phyloP scores from a whole-genome alignment of 2,329 filamentous ascomycete species.

The Colletotrichum sansevieriae region DNA sequence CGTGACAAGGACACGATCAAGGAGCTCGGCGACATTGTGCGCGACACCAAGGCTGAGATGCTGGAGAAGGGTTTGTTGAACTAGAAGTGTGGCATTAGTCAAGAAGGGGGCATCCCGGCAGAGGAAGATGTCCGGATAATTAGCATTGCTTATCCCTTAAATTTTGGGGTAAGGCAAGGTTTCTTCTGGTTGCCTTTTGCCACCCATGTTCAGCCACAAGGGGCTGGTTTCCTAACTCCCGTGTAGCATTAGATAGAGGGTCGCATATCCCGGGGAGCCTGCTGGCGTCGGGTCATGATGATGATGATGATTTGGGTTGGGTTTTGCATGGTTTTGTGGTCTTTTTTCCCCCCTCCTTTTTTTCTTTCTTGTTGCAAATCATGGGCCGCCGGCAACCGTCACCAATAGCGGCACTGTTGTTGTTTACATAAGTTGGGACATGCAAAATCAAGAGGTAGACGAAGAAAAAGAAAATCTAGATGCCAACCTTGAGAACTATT shows the following conservation, averaged over 20 bases:
- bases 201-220: background rate
- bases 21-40: slow-evolving; percentile 60
- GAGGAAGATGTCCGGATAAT: slow-evolving; percentile 9
- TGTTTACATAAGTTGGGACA: background rate
- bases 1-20: slow-evolving; percentile 62
- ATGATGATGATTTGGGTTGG: slow-evolving; percentile 25
- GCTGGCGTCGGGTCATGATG: slow-evolving; percentile 37
- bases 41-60: slow-evolving; percentile 45
- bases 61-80: slow-evolving; percentile 34
- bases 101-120: background rate
- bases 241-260: slow-evolving; percentile 35
- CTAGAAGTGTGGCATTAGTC: slow-evolving; percentile 8
- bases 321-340: slow-evolving; percentile 6
- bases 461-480: slow-evolving; percentile 16
- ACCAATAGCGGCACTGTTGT: background rate
- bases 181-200: too few species aligned
- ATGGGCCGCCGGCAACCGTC: slow-evolving; percentile 8
- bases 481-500: background rate
- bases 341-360: too few species aligned
- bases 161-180: slow-evolving; percentile 1
- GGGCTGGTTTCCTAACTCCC: slow-evolving; percentile 12
- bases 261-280: slow-evolving; percentile 33
- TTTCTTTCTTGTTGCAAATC: slow-evolving; percentile 1
- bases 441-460: slow-evolving; percentile 2
- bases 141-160: slow-evolving; percentile 16